Percentiles rank a stretch among this genome's conserved stretches.
Evolutionary conservation across 345 rosid species (phyloP).

Genomic region (Ceriops decandra): DNA sequence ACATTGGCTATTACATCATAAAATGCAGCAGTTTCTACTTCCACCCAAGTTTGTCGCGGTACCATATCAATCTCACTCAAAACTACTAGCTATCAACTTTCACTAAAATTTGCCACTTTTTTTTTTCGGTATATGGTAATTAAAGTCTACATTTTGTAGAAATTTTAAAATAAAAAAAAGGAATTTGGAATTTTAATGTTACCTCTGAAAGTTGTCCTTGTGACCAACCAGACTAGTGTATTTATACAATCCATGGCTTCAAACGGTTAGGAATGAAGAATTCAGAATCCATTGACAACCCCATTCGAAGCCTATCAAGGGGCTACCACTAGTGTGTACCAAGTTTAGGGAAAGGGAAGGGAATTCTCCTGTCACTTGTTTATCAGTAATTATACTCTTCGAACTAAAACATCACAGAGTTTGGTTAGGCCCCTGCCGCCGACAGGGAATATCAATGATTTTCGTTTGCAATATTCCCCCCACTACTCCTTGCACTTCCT

Average conservation of each 20-base stretch:
- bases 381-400: not conserved
- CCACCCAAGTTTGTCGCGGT: not conserved
- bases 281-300: conserved; percentile 7
- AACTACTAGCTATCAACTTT: not conserved
- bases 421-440: conserved; percentile 8
- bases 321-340: conserved; percentile 13
- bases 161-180: too few species aligned
- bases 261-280: not conserved
- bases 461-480: not conserved
- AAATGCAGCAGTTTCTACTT: not conserved
- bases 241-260: too few species aligned
- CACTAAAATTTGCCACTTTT: too few species aligned
- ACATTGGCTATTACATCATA: not conserved
- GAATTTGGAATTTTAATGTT: too few species aligned
- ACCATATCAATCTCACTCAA: not conserved
- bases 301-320: conserved; percentile 1
- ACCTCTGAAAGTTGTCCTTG: too few species aligned
- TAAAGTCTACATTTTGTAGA: too few species aligned
- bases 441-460: conserved; percentile 5
- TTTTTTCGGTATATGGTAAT: too few species aligned
- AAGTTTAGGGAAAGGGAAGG: conserved; percentile 7
- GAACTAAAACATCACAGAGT: conserved; percentile 2
- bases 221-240: too few species aligned
- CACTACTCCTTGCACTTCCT: not conserved
- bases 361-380: conserved; percentile 12